phyloP scores from a whole-genome alignment of 1,139 yeast genomes.

The Debaryomyces fabryi region DNA sequence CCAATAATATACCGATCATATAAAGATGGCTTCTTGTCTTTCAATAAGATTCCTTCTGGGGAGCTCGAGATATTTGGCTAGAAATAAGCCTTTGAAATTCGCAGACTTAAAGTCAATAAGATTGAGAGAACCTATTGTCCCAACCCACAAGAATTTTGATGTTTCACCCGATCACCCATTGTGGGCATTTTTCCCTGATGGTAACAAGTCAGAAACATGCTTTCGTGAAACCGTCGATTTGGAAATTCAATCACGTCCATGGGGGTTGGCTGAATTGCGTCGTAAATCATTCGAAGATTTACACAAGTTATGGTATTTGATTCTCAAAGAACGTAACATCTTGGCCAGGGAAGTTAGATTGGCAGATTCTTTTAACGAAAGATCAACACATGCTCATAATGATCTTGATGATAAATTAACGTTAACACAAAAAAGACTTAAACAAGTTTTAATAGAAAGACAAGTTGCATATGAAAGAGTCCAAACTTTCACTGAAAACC shows the following conservation, averaged over 20 bases:
- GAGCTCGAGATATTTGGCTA: constrained; percentile 19
- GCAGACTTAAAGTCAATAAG: constrained; percentile 33
- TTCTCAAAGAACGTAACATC: constrained; percentile 80
- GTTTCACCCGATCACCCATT: constrained; percentile 88
- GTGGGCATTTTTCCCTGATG: constrained; percentile 86
- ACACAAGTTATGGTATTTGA: constrained; percentile 87
- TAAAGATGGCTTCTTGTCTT: constrained; percentile 2
- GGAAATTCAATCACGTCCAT: constrained; percentile 65
- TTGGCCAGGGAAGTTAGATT: constrained; percentile 73
- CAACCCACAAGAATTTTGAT: constrained; percentile 70
- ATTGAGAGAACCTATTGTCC: constrained; percentile 84
- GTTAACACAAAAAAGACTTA: constrained; percentile 60
- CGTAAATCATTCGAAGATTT: constrained; percentile 89
- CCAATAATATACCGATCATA: neutral
- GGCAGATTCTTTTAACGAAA: constrained; percentile 32
- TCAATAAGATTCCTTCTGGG: constrained; percentile 23
- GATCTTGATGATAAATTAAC: constrained; percentile 39
- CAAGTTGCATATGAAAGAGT: constrained; percentile 72
- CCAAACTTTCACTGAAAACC: constrained; percentile 48
- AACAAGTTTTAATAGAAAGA: constrained; percentile 87
- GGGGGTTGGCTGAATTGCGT: constrained; percentile 89
- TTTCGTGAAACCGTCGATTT: constrained; percentile 63
- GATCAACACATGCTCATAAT: constrained; percentile 28
- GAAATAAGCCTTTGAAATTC: constrained; percentile 34
- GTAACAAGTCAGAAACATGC: constrained; percentile 47